Base-by-base conservation (phyloP, 2,329 filamentous ascomycete genomes). In the Colletotrichum tropicicola region DNA sequence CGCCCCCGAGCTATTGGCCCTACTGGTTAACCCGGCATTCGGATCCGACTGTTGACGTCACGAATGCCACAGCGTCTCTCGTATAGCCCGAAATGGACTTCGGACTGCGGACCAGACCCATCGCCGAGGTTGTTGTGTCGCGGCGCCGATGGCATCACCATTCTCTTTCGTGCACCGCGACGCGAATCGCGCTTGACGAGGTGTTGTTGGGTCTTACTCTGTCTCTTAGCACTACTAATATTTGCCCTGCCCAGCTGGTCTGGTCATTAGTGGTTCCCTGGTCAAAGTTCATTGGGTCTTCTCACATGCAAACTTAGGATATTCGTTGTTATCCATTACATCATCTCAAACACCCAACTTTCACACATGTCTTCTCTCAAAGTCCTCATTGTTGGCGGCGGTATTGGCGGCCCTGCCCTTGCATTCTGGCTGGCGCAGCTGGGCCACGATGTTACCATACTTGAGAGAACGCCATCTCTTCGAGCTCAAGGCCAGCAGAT, bases 351-450 rank as follows among this genome's bases (percentile, higher is more conserved):
- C 19, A 13, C 13, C 17, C 15, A 21, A 4, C 12, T 30, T 2
- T 13, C 15, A 12, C 35, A 23, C 45, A 74, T 76, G 72, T 60
- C 72, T 32, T 71, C 73, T 13, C 68, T 83, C 59, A 82, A 75
- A 70, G 71, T 87, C 44, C 81, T 87, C 65, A 83, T 87, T 65
- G 74, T 77, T 52, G 82, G 83, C 61, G 80, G 76, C 5, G 82
- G 82, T 61, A 75, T 84, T 30, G 78, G 79, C 21, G 83, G 82
- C 5, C 79, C 81, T 0, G 74, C 79, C 0, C 73, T 82, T 2
- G 82, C 80, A 7, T 77, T 75, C 53, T 78, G 78, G 71, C 75
- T 85, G 6, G 80, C 71, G 8, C 73, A 74, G 4, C 72, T 78
- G 3, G 70, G 73, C 25, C 73, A 77, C 66, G 68, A 71, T 15